These are phyloP conservation scores for Solanum appendiculatum DNA, from an alignment of 257 asterid genomes.

Conservation along the genomic window DNA sequence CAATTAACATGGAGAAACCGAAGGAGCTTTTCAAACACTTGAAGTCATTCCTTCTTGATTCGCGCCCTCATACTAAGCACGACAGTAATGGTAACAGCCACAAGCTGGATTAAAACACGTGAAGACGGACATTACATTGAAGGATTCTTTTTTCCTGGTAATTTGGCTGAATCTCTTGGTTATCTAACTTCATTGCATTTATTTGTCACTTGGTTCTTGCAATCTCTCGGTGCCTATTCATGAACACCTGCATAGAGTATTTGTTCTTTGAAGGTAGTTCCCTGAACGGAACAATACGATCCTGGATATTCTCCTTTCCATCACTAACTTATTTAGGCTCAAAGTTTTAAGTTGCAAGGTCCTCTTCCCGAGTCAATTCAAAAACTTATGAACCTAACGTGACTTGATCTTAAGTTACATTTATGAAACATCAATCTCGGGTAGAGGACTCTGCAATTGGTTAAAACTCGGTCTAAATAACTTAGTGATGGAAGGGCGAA, in stretches of 20 bases:
- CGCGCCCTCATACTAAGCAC: conserved; percentile 15
- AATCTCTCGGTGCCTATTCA: neutral
- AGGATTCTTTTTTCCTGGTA: neutral
- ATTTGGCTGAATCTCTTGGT: neutral
- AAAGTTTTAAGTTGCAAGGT: neutral
- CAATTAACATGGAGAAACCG: conserved; percentile 62
- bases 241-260: neutral
- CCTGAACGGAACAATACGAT: neutral
- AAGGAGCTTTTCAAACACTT: conserved; percentile 46
- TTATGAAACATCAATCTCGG: neutral
- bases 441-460: neutral
- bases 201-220: neutral
- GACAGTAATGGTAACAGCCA: conserved; percentile 13
- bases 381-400: neutral
- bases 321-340: neutral
- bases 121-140: neutral
- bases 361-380: neutral
- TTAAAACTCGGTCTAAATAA: neutral
- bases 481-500: neutral
- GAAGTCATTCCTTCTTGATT: conserved; percentile 44
- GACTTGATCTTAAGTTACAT: neutral
- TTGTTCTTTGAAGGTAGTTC: neutral
- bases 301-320: neutral
- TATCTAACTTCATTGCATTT: neutral
- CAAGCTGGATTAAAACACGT: conserved; percentile 31